Percentiles rank a stretch among this genome's conserved stretches.
Conservation (phyloP, 331 rosid species). For the Dryas integrifolia region DNA sequence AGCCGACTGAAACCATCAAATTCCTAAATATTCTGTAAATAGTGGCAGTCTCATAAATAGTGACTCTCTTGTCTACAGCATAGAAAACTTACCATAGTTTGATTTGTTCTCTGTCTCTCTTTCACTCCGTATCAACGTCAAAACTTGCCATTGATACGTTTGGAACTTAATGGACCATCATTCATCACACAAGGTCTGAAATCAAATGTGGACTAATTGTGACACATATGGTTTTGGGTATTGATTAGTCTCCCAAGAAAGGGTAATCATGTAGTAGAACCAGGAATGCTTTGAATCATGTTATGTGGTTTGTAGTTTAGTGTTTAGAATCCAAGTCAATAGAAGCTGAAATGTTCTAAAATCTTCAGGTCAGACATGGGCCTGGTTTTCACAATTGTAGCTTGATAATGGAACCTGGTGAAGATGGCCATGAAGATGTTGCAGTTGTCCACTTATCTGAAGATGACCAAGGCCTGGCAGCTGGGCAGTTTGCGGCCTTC, state of each 20-base stretch:
- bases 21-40: no score
- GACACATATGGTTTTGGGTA: not conserved
- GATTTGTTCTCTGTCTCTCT: not conserved
- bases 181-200: not conserved
- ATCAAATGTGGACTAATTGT: not conserved
- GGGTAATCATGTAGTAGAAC: not conserved
- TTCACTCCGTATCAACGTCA: not conserved
- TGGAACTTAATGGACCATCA: not conserved
- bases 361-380: slow-evolving; percentile 88
- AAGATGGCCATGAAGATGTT: slow-evolving; percentile 41
- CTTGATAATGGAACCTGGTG: slow-evolving; percentile 50
- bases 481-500: slow-evolving; percentile 90
- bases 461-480: slow-evolving; percentile 96
- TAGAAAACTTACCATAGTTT: not conserved
- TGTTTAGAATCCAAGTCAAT: slow-evolving; percentile 1
- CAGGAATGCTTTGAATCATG: not conserved
- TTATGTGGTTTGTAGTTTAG: not conserved
- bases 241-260: not conserved
- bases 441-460: slow-evolving; percentile 65
- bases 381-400: slow-evolving; percentile 69
- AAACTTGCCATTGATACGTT: not conserved
- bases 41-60: not conserved
- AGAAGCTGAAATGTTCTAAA: slow-evolving; percentile 19
- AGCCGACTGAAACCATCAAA: no score
- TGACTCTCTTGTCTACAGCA: not conserved